Evolutionary conservation across 345 rosid species (phyloP), one percentile per base, ranked within the genome.

Genomic region (Gossypium mustelinum): DNA sequence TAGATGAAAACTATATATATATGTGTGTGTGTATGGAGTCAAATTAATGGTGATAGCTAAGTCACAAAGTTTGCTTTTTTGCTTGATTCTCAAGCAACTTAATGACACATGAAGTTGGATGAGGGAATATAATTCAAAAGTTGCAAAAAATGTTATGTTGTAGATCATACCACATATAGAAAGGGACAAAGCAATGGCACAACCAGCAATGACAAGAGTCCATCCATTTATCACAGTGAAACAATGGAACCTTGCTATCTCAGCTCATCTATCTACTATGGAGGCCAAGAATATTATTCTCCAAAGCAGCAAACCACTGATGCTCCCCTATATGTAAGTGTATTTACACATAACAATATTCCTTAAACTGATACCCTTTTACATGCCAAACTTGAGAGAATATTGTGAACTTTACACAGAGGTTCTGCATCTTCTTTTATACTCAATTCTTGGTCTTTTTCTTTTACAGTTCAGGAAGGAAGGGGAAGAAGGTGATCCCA

Each of bases 261-360:
- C 73, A 92, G 94, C 77, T 94, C 98, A 72, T 94, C 98, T 24
- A 89, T 94, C 73, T 84, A 88, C 85, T 94, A 94, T 74, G 98
- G 98, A 34, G 98, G 98, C 69, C 98, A 88, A 81, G 97, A 94
- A 78, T 86, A 87, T 77, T 94, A 94, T 79, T 85, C 94, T 70
- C 84, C 97, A 34, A 82, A 79, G 73, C 78, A 85, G 80, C 81
- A 24, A 43, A 64, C 75, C 63, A 69, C 82, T 39, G 86, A 85
- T 67, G 80, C 84, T 82, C 76, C 80, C 69, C 84, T 80, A 45
- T 48, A 13, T 66, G 85, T 89, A 73, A 70, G 86, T 68, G 1
- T 43, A 64, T 54, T 8, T 34, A 45, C 7, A 11, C 50, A 45
- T 9, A 8, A 2, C 50, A 45, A 45, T 45, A 45, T 45, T 45